Base-by-base conservation (phyloP, 2,329 filamentous ascomycete species). In the Botrytis fabae region DNA sequence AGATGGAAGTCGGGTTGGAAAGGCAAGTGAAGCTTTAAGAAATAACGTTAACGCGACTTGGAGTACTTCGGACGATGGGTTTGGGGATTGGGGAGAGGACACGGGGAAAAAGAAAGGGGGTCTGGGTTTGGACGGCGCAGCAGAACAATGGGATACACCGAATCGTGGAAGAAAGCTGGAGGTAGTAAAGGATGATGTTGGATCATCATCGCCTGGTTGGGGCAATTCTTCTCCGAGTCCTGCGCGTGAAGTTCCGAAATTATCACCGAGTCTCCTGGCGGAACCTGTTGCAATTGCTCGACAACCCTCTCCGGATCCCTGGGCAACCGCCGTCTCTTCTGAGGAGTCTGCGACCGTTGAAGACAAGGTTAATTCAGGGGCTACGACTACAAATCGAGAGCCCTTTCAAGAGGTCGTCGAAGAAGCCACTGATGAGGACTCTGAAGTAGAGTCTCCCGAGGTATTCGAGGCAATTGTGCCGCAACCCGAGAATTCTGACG, bases 221-320 rank as follows among this genome's bases (percentile, higher is more conserved):
- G 64, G 74, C 42, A 69, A 75, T 20, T 32, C 54, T 18, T 48
- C n/a, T 35, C n/a, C 66, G 6, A 25, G 62, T 59, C 51, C 48
- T 42, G 72, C 54, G 12, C 71, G 71, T 14, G 42, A 61, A n/a
- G 44, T 48, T 25, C 62, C 71, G 14, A 75, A 68, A 44, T 59
- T 78, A 32, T 70, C 71, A 38, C 75, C 74, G 12, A 76, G 73
- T 70, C 69, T 74, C 28, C 59, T 76, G 3, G 70, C 74, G 35
- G 73, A 75, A n/a, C 25, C 66, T 71, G 40, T 42, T 38, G 68
- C 72, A 25, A 65, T 74, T 62, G 40, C 60, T 20, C 76, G 78
- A 70, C 75, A 78, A 61, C 74, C 76, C 40, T 78, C 79, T 22
- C 77, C 78, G 9, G 79, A 80, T 76, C 78, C 78, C 28, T 81